Base-by-base conservation (phyloP, 257 asterid genomes). In the Fraxinus cuspidata region DNA sequence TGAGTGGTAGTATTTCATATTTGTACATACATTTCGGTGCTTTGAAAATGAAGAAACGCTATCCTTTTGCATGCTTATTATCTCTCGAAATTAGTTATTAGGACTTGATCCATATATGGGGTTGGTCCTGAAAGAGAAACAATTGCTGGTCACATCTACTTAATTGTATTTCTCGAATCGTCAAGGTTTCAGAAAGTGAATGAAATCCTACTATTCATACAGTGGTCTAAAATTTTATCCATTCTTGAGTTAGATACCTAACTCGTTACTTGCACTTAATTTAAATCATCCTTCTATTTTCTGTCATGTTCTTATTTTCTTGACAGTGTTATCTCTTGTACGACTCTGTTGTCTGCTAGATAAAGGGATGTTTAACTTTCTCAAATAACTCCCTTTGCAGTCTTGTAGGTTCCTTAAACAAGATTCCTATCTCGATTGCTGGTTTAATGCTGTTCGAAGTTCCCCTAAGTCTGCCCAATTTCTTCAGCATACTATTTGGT, bases 331-430 rank as follows among this genome's bases (percentile, higher is more conserved):
- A 7, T 19, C 12, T 21, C 66, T 58, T 21, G 66, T 21, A 58
- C 28, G 29, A 7, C 29, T 21, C 66, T 21, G 28, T 58, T 21
- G 29, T 21, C 66, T 19, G 66, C 28, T 58, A 29, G 66, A 58
- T 13, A 58, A 19, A 21, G 5, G 3, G 28, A 58, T 7, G 66
- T 21, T 51, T 58, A 19, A 58, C 28, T 6, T 58, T 19, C 66
- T 58, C 25, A 19, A 19, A 58, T 7, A 58, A 4, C 28, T 58
- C 28, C 29, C 12, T 75, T 71, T 64, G 80, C 84, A 87, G 90
- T 74, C 82, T 87, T 47, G 90, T 84, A 23, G 90, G 90, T 42
- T 87, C 90, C 80, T 80, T 87, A 25, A 87, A 87, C 83, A 87
- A 87, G 83, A 82, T 87, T 74, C 90, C 90, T 15, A 82, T 87